These are phyloP conservation scores for Aspergillus sparsus DNA, from an alignment of 495 filamentous ascomycete species.

Conservation along the genomic window DNA sequence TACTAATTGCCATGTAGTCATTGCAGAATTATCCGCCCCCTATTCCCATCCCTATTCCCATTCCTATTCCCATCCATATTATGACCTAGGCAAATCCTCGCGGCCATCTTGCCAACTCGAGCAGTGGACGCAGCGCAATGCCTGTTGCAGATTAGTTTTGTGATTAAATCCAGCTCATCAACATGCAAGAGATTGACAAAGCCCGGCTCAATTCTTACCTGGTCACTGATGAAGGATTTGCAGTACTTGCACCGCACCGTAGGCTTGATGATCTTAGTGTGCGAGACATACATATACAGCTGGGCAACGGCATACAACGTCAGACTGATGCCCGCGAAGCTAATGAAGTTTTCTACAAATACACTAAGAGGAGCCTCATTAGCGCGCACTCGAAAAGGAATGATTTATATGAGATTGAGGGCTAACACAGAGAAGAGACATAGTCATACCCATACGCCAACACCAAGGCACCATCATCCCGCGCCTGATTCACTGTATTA, in stretches of 20 bases:
- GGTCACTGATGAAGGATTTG: constrained; percentile 63
- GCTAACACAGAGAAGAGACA: neutral
- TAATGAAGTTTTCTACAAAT: constrained; percentile 67
- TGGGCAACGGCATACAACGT: constrained; percentile 66
- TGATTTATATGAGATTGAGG: neutral
- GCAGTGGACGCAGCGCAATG: constrained; percentile 66
- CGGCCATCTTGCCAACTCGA: constrained; percentile 79
- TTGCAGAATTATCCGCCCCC: neutral
- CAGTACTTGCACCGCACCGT: constrained; percentile 72
- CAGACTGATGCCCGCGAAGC: constrained; percentile 65
- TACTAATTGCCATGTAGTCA: no score
- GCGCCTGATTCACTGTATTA: constrained; percentile 67
- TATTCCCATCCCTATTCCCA: neutral
- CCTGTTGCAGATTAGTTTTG: constrained; percentile 36
- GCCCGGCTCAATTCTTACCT: constrained; percentile 44
- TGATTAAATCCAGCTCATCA: neutral
- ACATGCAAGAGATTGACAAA: neutral
- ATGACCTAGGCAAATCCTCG: constrained; percentile 49
- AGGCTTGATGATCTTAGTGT: constrained; percentile 70
- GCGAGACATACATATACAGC: constrained; percentile 60
- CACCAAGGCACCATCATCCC: constrained; percentile 69
- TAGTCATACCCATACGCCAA: constrained; percentile 65
- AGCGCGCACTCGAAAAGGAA: neutral
- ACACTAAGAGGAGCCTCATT: constrained; percentile 35
- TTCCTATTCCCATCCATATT: neutral